Base-by-base conservation (phyloP, 2,329 filamentous ascomycete species). In the Massarina eburnea region DNA sequence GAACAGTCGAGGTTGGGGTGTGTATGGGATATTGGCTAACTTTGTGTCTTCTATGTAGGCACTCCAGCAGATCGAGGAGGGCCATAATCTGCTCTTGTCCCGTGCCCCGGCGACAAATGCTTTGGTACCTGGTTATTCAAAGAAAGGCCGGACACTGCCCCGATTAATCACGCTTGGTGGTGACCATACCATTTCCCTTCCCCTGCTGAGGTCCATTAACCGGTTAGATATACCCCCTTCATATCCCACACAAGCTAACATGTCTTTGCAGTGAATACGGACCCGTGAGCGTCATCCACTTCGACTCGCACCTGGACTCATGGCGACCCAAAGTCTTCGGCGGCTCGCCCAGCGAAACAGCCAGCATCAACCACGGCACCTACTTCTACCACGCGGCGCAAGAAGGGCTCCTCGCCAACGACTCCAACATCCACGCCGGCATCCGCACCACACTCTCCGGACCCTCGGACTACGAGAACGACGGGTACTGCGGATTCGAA, bases 351-450 rank as follows among this genome's bases (percentile, higher is more conserved):
- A 87, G 82, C 21, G 80, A 91, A 49, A 81, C 84, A 30, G 89
- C 89, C 17, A 79, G 79, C 53, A 85, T 95, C 73, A 95, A 94
- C 73, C 88, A 94, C 72, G 89, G 89, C 33, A 94, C 89, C 1
- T 94, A 94, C 75, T 95, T 95, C 73, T 94, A 86, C 73, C 88
- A 92, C 66, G 89, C 89, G 0, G 73, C 85, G 1, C 81, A 84
- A 71, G 88, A 94, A 66, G 89, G 89, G 2, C 76, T 94, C 14
- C 76, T 95, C 17, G 79, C 79, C 51, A 95, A 94, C 64, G 87
- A 94, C 74, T 86, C 82, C 56, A 92, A 91, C 72, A 91, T 95
- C 70, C 89, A 95, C 67, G 89, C 88, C 14, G 89, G 89, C 30
- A 94, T 95, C 67, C 83, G 89, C 45, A 94, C 89, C 0, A 94